A percentile compares a stretch with the other conserved stretches of the same genome.
Conservation (phyloP, 2,329 filamentous ascomycete species). For the Penicillium sumatraense region DNA sequence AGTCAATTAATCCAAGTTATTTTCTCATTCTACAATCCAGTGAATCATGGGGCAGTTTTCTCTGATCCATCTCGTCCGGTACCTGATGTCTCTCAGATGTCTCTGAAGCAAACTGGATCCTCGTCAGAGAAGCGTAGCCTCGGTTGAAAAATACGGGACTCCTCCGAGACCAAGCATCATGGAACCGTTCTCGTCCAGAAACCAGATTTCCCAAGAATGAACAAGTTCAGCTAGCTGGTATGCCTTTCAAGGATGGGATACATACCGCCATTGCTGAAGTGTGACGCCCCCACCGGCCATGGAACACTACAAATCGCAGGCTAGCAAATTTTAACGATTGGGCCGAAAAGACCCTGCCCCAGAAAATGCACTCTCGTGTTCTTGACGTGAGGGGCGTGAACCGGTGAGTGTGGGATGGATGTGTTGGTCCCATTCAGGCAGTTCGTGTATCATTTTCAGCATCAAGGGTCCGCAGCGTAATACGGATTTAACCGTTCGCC, state of each 20-base stretch:
- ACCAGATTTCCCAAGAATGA: not conserved
- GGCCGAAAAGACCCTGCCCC: slow-evolving; percentile 12
- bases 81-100: slow-evolving; percentile 1
- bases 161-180: not conserved
- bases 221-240: not conserved
- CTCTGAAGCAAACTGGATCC: not conserved
- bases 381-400: not conserved
- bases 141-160: not conserved
- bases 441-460: not conserved
- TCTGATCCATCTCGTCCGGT: not conserved
- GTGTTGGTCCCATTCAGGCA: no score
- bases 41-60: not conserved
- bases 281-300: not conserved
- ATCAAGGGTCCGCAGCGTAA: not conserved
- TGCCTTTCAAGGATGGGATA: not conserved
- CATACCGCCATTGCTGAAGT: not conserved
- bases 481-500: not conserved
- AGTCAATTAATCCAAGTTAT: not conserved
- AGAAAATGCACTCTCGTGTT: not conserved
- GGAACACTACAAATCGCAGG: not conserved
- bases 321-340: slow-evolving; percentile 1
- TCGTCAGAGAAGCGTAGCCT: not conserved
- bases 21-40: not conserved
- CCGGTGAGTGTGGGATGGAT: not conserved
- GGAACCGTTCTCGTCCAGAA: not conserved